phyloP scores from a whole-genome alignment of 148 eudicot genomes.

The Rhododendron griersonianum region DNA sequence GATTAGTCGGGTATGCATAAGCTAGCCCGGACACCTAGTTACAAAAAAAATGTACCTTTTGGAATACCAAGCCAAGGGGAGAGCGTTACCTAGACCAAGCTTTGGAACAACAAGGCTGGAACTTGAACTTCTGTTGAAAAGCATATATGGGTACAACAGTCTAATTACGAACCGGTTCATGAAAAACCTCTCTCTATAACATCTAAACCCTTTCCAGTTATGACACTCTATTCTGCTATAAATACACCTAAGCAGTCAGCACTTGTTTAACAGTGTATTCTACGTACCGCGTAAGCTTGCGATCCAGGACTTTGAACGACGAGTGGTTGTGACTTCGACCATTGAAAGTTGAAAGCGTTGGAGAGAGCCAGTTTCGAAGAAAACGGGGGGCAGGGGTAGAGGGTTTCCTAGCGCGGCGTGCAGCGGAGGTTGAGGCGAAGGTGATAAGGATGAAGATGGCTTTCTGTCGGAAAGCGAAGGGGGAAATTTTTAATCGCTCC shows the following conservation, averaged over 20 bases:
- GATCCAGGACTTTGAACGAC: neutral
- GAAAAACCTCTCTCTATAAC: neutral
- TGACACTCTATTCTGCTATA: neutral
- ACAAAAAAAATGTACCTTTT: neutral
- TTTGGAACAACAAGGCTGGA: neutral
- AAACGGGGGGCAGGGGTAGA: neutral
- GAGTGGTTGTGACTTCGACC: neutral
- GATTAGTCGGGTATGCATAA: too few species aligned
- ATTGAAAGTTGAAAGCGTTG: neutral
- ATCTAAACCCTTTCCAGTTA: neutral
- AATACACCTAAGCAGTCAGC: neutral
- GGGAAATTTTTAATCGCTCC: too few species aligned
- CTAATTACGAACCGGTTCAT: neutral
- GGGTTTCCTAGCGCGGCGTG: neutral
- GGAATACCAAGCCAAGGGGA: neutral
- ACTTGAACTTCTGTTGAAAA: neutral
- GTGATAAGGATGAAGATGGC: neutral
- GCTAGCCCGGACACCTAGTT: too few species aligned
- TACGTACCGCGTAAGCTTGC: neutral
- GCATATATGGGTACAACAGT: neutral
- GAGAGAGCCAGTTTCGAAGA: neutral
- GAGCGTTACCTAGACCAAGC: neutral
- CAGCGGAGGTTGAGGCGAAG: neutral
- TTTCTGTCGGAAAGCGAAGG: too few species aligned
- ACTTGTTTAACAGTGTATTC: neutral